Base-by-base conservation (phyloP, 1,284 basidiomycete genomes). In the Sutorius eximius region DNA sequence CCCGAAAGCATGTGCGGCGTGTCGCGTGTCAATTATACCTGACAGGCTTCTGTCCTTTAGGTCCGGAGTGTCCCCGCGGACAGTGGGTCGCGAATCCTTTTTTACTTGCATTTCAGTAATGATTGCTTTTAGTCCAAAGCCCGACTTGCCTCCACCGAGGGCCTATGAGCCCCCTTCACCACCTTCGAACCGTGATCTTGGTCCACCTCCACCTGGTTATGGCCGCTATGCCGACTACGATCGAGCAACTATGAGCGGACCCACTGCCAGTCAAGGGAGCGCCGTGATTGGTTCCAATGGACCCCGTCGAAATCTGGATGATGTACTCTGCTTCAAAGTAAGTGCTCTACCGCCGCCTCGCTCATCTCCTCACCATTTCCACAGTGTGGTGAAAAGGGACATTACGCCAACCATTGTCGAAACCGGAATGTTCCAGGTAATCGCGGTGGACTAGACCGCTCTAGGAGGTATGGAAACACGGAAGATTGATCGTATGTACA, bases 1-100 rank as follows among this genome's bases (percentile, higher is more conserved):
- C 92, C 5, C 84, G 95, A 52, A 95, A 97, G 74, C 97, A 99
- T 72, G 87, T 98, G 34, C 84, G 95, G 46, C 82, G 92, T 48
- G 89, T 95, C 16, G 85, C 92, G 30, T 99, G 97, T 71, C 93
- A 95, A 61, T 76, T 87, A 24, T 99, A 97, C 74, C 73, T 98
- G 30, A 91, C 91, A 13, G 97, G 97, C 3, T 95, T 99, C 71
- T 99, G 97, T 73, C 94, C 95, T n/a, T 73, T 91, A 56, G 97
- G 97, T 0, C 83, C 90, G 34, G 89, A 95, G 42, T 99, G 97
- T 73, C 81, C 87, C 30, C 81, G 87, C 51, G 95, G 94, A 71
- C 97, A 99, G 93, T 95, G 69, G 74, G 93, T 83, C 27, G 64
- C 29, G 33, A 51, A 33, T 36, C 47, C 13, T 49, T 50, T 29